Base-by-base conservation (phyloP, 164 flowering plant species). In the Pachysandra terminalis region DNA sequence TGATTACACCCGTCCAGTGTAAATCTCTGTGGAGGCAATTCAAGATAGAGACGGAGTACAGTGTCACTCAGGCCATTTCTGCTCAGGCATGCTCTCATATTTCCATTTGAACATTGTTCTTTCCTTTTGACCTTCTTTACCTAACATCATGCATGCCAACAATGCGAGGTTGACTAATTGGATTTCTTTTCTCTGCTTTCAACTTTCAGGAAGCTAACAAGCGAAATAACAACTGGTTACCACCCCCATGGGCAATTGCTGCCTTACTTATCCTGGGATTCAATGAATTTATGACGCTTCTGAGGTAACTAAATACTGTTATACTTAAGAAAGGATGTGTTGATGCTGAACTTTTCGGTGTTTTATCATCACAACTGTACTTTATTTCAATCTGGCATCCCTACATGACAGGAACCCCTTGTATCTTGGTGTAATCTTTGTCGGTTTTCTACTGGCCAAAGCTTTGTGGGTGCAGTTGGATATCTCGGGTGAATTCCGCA, bases 231-330 rank as follows among this genome's bases (percentile, higher is more conserved):
- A 89, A 88, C 84, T 91, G 96, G 97, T 76, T 93, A 48, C 98
- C 98, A 66, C 98, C 98, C 65, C 90, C 96, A 75, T 93, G 98
- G 98, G 98, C 96, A 63, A 88, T 93, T 58, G 75, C 74, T 61
- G 96, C 97, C 0, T 65, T 93, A 81, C 28, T 87, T 71, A 58
- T 91, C 59, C 80, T 93, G 23, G 98, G 98, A 22, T 93, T 93
- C 73, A 91, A 93, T 75, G 98, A 93, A 74, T 93, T 93, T 59
- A 93, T 93, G 97, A 85, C 90, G 24, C 96, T 93, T 57, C 70
- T 93, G 69, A 93, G 87, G 98, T 93, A 79, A 23, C 23, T 57
- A 40, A 26, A 59, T 24, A 37, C 35, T 40, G 6, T 3, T 69
- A 3, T 48, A 19, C 53, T 45, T 58, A 23, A 58, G 51, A 19